Evolutionary conservation across 23 red algal species (phyloP), one percentile per base, ranked within the genome.

Genomic region (Gracilaria gracilis): DNA sequence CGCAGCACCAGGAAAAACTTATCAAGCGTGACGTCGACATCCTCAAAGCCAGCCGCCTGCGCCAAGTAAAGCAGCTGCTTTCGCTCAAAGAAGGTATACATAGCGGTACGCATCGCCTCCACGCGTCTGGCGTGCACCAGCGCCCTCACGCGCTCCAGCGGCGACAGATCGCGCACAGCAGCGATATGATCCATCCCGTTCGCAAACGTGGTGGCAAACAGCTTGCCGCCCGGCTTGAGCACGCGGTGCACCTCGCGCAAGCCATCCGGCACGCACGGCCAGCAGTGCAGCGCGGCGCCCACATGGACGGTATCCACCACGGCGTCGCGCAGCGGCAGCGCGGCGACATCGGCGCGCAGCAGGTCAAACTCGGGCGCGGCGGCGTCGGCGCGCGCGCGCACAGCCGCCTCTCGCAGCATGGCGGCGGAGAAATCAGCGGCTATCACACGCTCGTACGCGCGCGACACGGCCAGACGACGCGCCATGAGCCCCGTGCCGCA

Each of bases 211-310:
- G 94, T 99, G 25, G 94, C 97, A 34, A 99, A 94, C 32, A 96
- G 79, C 29, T 67, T 71, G 23, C 94, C 97, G 12, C 93, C 94
- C 25, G 90, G 94, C 47, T 87, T 59, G 31, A 99, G 65, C 5
- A 99, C 89, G 42, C 97, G 57, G 9, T 40, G 28, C 51, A 96
- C 58, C 75, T 99, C 97, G 5, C 61, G 48, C 58, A 99, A 75
- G 2, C 85, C 97, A 73, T 99, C 97, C 67, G 96, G 97, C 31
- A 96, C 91, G 58, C 54, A 50, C 29, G 93, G 94, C 92, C 93
- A 99, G 87, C 94, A 96, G 61, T 99, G 97, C 16, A 99, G 81
- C n/a, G 97, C 97, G 54, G 97, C 97, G 57, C 97, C 94, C 23
- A 61, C 62, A 49, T 99, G 95, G 29, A 99, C 85, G 0, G 74